Evolutionary conservation across 148 eudicot species (phyloP), one percentile per base, ranked within the genome.

Genomic region (Heliosperma pusillum): DNA sequence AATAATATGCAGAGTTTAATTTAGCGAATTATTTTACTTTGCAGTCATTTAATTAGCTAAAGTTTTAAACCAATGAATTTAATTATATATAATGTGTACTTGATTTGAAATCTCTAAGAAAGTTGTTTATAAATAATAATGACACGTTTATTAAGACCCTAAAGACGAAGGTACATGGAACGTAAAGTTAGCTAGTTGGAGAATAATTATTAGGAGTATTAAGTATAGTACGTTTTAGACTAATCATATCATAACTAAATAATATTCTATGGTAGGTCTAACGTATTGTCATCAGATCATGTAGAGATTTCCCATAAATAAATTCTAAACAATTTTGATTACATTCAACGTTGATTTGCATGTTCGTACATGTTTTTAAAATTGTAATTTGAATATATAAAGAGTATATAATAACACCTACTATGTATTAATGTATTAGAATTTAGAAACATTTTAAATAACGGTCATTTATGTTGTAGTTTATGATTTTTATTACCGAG

Each of bases 141-240:
- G 73, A 80, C 79, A 71, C 81, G 81, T 73, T 73, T 73, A 75
- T 42, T 40, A 63, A 55, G 10, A 19, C 62, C 52, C 5, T 24
- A 59, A 59, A 50, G 24, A 61, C 62, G 29, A 77, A 56, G 42
- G 22, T 64, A 4, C 30, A 36, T 36, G 42, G 40, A 64, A 29
- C 8, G 0, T 30, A 9, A 63, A 16, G 73, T 3, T 44, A 40
- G 24, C 44, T 65, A 10, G 40, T 22, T 65, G 69, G 44, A 65
- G 47, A 63, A 45, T 42, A 36, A 24, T 62, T 79, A 61, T 58
- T 62, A n/a, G n/a, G n/a, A n/a, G n/a, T n/a, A 33, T 45, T 25
- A 50, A n/a, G 40, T 64, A 44, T n/a, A 20, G 55, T 19, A 45
- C 56, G 19, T 69, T 24, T 45, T 69, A n/a, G 70, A 69, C 67